A percentile compares a stretch with the other conserved stretches of the same genome.
These are phyloP conservation scores for Cairneyella variabilis DNA, from an alignment of 495 filamentous ascomycete species.

Conservation along the genomic window DNA sequence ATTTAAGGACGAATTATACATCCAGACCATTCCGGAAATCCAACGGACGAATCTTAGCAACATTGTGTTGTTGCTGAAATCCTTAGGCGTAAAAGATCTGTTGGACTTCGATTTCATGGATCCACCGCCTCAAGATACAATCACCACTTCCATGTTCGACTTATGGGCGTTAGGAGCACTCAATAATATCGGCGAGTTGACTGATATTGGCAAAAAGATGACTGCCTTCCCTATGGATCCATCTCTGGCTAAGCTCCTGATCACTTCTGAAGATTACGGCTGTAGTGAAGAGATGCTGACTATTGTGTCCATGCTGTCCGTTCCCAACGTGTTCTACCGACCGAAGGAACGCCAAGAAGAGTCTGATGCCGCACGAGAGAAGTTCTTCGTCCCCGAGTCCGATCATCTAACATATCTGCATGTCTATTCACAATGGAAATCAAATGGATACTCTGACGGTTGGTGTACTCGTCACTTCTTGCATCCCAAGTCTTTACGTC, in stretches of 20 bases:
- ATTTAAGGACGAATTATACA: constrained; percentile 94
- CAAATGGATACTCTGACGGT: constrained; percentile 81
- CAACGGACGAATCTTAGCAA: constrained; percentile 95
- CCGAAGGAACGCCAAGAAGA: constrained; percentile 97
- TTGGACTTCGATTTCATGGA: constrained; percentile 99
- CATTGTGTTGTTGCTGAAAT: constrained; percentile 91
- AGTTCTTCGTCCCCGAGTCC: constrained; percentile 97
- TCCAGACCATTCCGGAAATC: constrained; percentile 97
- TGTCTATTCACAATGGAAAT: constrained; percentile 93
- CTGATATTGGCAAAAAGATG: constrained; percentile 84
- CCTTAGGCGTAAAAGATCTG: constrained; percentile 88
- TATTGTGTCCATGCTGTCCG: constrained; percentile 97
- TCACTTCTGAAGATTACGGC: constrained; percentile 77
- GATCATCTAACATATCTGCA: constrained; percentile 95
- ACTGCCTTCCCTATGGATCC: constrained; percentile 97
- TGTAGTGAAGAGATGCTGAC: constrained; percentile 98
- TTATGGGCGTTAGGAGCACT: constrained; percentile 95
- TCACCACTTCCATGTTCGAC: constrained; percentile 95
- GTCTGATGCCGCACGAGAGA: constrained; percentile 92
- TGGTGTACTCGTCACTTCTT: constrained; percentile 95
- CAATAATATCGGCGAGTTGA: constrained; percentile 91
- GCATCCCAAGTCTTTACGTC: constrained; percentile 83
- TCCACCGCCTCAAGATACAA: constrained; percentile 95
- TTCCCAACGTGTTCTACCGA: constrained; percentile 94
- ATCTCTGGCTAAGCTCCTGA: constrained; percentile 87